phyloP scores from a whole-genome alignment of 352 stramenopile genomes.

The Phytophthora megakarya region DNA sequence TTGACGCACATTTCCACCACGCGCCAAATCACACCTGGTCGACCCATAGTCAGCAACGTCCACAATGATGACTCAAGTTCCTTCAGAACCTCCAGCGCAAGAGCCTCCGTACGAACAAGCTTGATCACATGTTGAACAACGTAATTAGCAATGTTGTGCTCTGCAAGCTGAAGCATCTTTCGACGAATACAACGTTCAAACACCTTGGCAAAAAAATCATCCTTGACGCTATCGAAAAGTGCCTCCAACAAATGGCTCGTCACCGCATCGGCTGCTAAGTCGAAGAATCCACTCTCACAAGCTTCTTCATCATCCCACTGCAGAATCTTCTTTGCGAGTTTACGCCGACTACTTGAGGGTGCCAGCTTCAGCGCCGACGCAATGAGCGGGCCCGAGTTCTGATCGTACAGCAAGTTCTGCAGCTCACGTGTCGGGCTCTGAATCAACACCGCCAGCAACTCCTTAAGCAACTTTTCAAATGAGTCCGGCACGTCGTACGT shows the following conservation, averaged over 20 bases:
- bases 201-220: slow-evolving; percentile 71
- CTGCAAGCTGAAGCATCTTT: slow-evolving; percentile 68
- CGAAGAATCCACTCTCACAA: slow-evolving; percentile 60
- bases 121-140: slow-evolving; percentile 80
- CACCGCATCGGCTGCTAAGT: slow-evolving; percentile 73
- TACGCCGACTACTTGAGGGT: slow-evolving; percentile 49
- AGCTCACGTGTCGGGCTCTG: slow-evolving; percentile 48
- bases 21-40: slow-evolving; percentile 77
- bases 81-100: slow-evolving; percentile 57
- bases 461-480: slow-evolving; percentile 66
- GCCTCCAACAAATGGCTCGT: slow-evolving; percentile 81
- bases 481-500: slow-evolving; percentile 54
- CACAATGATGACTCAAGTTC: slow-evolving; percentile 67
- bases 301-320: slow-evolving; percentile 70
- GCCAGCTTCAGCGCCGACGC: slow-evolving; percentile 65
- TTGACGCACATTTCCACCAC: slow-evolving; percentile 77
- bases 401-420: slow-evolving; percentile 70
- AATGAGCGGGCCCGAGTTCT: slow-evolving; percentile 76
- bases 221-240: slow-evolving; percentile 56
- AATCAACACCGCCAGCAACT: slow-evolving; percentile 60
- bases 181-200: slow-evolving; percentile 66
- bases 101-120: slow-evolving; percentile 43
- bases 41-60: slow-evolving; percentile 75
- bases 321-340: slow-evolving; percentile 66
- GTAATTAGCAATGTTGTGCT: slow-evolving; percentile 84